Base-by-base conservation (phyloP, 2,329 filamentous ascomycete species). In the Meredithiella fracta region DNA sequence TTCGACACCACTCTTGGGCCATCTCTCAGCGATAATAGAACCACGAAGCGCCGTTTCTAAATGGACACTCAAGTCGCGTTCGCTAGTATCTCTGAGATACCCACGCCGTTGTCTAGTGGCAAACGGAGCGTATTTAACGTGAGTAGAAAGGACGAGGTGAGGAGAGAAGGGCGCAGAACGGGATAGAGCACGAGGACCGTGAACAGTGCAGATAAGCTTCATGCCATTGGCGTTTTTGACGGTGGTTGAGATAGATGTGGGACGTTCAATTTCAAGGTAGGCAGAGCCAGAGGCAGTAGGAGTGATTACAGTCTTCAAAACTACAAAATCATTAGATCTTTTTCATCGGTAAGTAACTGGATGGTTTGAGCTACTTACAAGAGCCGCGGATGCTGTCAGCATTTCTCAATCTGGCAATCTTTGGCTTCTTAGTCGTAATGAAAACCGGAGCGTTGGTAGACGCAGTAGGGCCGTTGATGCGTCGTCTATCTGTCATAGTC, bases 1-100 rank as follows among this genome's bases (percentile, higher is more conserved):
- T 66, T 98, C 92, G n/a, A 95, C 83, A 47, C 88, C 90, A 67
- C 88, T 95, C 73, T 98, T 98, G n/a, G 92, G 92, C 87, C 91
- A 98, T 58, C 91, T 77, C 66, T 96, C 90, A 14, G 88, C 89
- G 64, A 97, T 91, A 53, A 97, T 82, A 6, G 88, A 86, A 1
- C 91, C 91, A 34, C 89, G 79, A 53, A 98, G 74, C 25, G 92
- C 90, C 15, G 88, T 91, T 68, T 97, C 90, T 2, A 98, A 73
- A 66, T 97, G 91, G 9, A 90, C 85, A 11, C 87, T 87, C 1
- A 98, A 75, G 65, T 98, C 92, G 53, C 90, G 79, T 70, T 98
- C 92, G 60, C 78, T 83, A 15, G 83, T 76, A 67, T 97, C 91
- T 50, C 90, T 82, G 22, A 95, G 72, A 66, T 96, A 95, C 11